Evolutionary conservation across 1,284 basidiomycete genomes (phyloP), one percentile per base, ranked within the genome.

Genomic region (Amylostereum areolatum): DNA sequence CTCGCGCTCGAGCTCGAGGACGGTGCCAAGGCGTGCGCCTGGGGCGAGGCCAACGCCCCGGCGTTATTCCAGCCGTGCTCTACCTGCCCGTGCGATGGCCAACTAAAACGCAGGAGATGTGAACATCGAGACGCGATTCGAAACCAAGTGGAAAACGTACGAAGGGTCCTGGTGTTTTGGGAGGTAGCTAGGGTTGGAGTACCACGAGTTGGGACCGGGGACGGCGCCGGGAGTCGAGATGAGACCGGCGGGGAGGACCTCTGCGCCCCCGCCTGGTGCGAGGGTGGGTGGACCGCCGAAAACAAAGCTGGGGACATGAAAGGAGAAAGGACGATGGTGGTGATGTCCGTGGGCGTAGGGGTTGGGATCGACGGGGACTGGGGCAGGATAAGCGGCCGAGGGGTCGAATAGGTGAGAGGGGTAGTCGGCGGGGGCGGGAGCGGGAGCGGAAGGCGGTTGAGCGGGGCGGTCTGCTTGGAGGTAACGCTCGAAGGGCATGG

Each of bases 251-350:
- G 80, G 75, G 12, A 86, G 59, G 8, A 83, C 78, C 62, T 88
- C 85, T 9, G 80, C 84, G 42, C 85, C 84, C 33, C 85, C 84
- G n/a, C 83, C 84, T 4, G 74, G 77, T 2, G 81, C 81, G 28
- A 87, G 71, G 6, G 75, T 73, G 10, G 82, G 79, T 0, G 74
- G 68, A 3, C 74, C 73, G 48, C 66, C 65, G 55, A 80, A 67
- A 62, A 87, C 74, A 60, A 83, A 87, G 18, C 74, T 69, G 5
- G 85, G 84, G 43, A 87, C 68, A 60, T 84, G 81, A 53, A 87
- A 75, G 49, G 61, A 6, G 60, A 61, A 35, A 9, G 8, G 34
- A 35, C 34, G n/a, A 8, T 35, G 34, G 8, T n/a, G 34, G n/a
- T 8, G 9, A n/a, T n/a, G n/a, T 35, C n/a, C n/a, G 34, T 35